Base-by-base conservation (phyloP, 2,329 filamentous ascomycete species). In the Cercospora brassicicola region DNA sequence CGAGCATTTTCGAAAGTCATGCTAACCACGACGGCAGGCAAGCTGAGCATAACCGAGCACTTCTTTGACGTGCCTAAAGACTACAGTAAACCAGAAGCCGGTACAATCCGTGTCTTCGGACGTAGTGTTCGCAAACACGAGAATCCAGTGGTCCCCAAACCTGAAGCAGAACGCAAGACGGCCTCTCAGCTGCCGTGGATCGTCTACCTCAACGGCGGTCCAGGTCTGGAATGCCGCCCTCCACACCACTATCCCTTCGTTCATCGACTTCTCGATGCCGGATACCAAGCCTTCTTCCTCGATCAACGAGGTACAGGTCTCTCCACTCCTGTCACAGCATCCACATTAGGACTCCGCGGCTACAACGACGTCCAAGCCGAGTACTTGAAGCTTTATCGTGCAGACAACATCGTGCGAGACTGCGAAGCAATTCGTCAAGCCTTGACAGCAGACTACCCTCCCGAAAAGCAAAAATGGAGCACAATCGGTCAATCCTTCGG, bases 401-500 rank as follows among this genome's bases (percentile, higher is more conserved):
- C 94, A 36, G 94, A 97, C 79, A 95, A 87, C 76, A 96, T 96
- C 62, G 93, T 98, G 48, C 88, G 88, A 57, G 94, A 98, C 76
- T 92, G 91, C 71, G 94, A 98, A 78, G 93, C 94, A 4, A 88
- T 98, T 33, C 88, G 94, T 4, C 86, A 89, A 74, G 90, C 86
- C 45, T 83, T 98, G 64, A 95, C 91, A 0, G 82, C 84, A 4
- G 87, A 89, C 62, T 91, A 89, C 74, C 88, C 91, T 0, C 82
- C 86, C 23, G 87, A 90, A 59, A 89, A 91, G 77, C 87, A 89
- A 78, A 89, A 90, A 77, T 97, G 94, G 94, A 91, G 89, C 67
- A 86, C 95, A 31, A 90, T 96, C 70, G 94, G 94, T 8, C 94
- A 97, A 81, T 94, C 90, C 15, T 98, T 96, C 79, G 94, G 94